Base-by-base conservation (phyloP, 2,329 filamentous ascomycete species). In the Emergomyces pasteurianus region DNA sequence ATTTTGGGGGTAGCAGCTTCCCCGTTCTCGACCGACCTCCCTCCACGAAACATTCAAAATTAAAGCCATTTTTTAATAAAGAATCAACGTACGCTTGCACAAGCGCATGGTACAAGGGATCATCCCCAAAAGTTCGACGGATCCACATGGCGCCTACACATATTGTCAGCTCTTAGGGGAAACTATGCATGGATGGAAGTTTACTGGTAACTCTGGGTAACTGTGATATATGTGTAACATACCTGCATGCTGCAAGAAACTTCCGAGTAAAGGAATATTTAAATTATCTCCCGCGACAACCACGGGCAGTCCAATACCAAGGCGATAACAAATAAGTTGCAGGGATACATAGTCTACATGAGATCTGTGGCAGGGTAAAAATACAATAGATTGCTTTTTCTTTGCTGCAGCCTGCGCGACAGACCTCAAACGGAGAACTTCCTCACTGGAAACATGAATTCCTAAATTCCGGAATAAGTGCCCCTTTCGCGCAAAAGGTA, bases 21-120 rank as follows among this genome's bases (percentile, higher is more conserved):
- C 94, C 94, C 0, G 92, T 99, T 58, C 94, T 81, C 38, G 92
- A 96, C 21, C 94, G 83, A 1, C 92, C 92, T 18, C 94, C 94
- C 76, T 99, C 94, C 62, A 99, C 95, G 68, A 99, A 99, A 73
- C 94, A 99, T 73, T 96, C 92, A 56, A 99, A 84, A 71, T 99
- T 97, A 75, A 87, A 96, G 0, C 94, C 94, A 65, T 90, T 86
- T 69, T 94, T 89, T 2, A 99, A 79, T 50, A 99, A 73, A 0
- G 90, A 95, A 72, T 99, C 94, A 67, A 99, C 91, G 70, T 99
- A 99, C 7, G 91, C 84, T 73, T 99, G 94, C 7, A 99, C 92
- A n/a, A 97, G 80, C 0, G 92, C 92, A 5, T 86, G 85, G 72
- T 99, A 99, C 0, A 99, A 77, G 42, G 88, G 84, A 71, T 99